Evolutionary conservation across 805 yeast genomes (phyloP), one percentile per base, ranked within the genome.

Genomic region (Spathaspora sp.): DNA sequence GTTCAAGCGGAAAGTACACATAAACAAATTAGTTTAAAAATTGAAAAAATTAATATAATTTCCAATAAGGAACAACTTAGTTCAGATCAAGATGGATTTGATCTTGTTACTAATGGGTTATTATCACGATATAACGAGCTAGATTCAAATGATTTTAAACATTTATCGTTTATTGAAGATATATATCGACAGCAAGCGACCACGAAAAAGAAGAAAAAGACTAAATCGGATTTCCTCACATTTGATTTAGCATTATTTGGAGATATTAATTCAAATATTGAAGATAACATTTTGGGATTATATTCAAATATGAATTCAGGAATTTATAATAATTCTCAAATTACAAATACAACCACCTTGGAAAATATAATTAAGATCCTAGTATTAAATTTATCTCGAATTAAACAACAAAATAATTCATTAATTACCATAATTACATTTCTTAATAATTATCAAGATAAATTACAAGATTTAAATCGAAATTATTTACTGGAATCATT

Each of bases 1-100:
- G 88, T 94, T 50, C 87, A 85, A 60, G 73, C 71, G 6, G 78
- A 74, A 53, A 77, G 80, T 52, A 80, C 83, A 57, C 98, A 94
- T 68, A 82, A 90, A 61, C 91, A 89, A 64, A 94, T 94, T 49
- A 83, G 92, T 51, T 94, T 97, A 31, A 75, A 77, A 49, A 87
- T 94, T 14, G 96, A 89, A 46, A 85, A 85, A 53, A 81, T 92
- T 50, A 78, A 83, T 48, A 78, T 86, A 39, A 72, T 83, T 10
- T 29, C 48, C 40, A 18, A 19, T 23, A 19, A 45, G 20, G 18
- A 16, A 14, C 26, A 23, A 23, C 6, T 4, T 4, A 23, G 6
- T 23, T 2, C 5, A 3, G 18, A 16, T 3, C 16, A 35, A 3
- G 40, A 35, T 35, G 17, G 42, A 9, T 18, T 49, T 16, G 40